Evolutionary conservation across 768 basidiomycete species (phyloP), one percentile per base, ranked within the genome.

Genomic region (Suillus occidentalis): DNA sequence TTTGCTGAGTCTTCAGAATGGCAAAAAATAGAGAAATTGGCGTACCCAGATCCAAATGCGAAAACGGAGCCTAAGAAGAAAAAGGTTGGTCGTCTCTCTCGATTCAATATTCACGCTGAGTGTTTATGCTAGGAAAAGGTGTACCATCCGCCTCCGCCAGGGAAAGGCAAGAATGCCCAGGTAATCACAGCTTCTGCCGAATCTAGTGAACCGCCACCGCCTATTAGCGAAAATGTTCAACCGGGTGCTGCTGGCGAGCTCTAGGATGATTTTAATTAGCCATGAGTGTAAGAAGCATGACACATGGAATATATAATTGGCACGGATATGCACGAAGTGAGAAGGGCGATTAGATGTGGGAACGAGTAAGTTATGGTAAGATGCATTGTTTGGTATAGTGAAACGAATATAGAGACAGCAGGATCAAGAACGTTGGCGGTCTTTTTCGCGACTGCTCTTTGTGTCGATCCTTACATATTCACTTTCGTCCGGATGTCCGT

Each of bases 401-500:
- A 47, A 34, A 63, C 52, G 47, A 50, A 25, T n/a, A 7, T 1
- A 18, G 45, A 22, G 34, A 1, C 39, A 3, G 56, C 42, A 2
- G 34, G 53, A 57, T 64, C 64, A 73, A 76, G 52, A 9, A 3
- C 76, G 68, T 14, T 76, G 70, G 16, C 73, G 76, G 14, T 78
- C 81, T 56, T 82, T 72, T 67, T 81, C 78, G 10, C 89, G 81
- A 75, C 87, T 91, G 58, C 72, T 82, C 80, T 84, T 89, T 31
- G 89, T 93, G 66, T 95, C 93, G 31, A 95, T 81, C 72, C 85
- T 83, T 58, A 95, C 93, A 71, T 94, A 95, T 71, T 94, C 94
- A 68, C 82, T 84, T 65, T 94, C 92, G 59, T 88, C 87, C 5
- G 78, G 64, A 22, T 72, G 70, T 49, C 63, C 72, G 13, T 81